These are phyloP conservation scores for Backusella macrospora DNA, from an alignment of 192 early-diverging fungal genomes.

Conservation along the genomic window DNA sequence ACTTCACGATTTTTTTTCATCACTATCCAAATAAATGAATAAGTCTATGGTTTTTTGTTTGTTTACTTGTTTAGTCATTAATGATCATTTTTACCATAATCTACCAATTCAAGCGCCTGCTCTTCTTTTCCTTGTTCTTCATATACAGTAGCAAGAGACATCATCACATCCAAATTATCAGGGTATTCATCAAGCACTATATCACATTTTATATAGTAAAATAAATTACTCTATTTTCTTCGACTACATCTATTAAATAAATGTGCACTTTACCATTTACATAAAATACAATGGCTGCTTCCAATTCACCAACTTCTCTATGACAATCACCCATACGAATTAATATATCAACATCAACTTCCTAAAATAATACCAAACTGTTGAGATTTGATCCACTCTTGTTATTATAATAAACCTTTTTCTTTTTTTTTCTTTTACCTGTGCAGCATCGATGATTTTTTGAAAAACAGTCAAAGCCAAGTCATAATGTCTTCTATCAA, in stretches of 20 bases:
- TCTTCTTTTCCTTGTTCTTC: constrained; percentile 68
- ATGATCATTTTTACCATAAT: constrained; percentile 40
- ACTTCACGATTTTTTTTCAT: constrained; percentile 25
- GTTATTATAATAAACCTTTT: background rate
- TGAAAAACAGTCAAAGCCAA: constrained; percentile 66
- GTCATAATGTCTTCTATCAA: constrained; percentile 61
- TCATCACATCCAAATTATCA: constrained; percentile 63
- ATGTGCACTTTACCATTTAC: constrained; percentile 43
- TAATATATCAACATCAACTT: constrained; percentile 47
- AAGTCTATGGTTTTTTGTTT: background rate
- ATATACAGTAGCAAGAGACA: constrained; percentile 72
- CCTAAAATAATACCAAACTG: constrained; percentile 16
- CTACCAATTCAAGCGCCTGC: constrained; percentile 53
- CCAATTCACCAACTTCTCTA: constrained; percentile 62
- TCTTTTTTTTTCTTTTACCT: constrained; percentile 37
- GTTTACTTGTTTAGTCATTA: background rate
- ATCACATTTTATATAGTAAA: background rate
- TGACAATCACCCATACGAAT: constrained; percentile 62
- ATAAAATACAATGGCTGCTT: constrained; percentile 64
- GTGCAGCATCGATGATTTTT: constrained; percentile 46
- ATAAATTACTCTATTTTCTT: background rate
- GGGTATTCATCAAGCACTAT: constrained; percentile 63
- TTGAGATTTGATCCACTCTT: background rate
- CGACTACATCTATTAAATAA: background rate
- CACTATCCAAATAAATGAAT: constrained; percentile 3